Percentiles rank a stretch among this genome's conserved stretches.
These are phyloP conservation scores for Fulvia fulva DNA, from an alignment of 2,329 filamentous ascomycete species.

Conservation along the genomic window DNA sequence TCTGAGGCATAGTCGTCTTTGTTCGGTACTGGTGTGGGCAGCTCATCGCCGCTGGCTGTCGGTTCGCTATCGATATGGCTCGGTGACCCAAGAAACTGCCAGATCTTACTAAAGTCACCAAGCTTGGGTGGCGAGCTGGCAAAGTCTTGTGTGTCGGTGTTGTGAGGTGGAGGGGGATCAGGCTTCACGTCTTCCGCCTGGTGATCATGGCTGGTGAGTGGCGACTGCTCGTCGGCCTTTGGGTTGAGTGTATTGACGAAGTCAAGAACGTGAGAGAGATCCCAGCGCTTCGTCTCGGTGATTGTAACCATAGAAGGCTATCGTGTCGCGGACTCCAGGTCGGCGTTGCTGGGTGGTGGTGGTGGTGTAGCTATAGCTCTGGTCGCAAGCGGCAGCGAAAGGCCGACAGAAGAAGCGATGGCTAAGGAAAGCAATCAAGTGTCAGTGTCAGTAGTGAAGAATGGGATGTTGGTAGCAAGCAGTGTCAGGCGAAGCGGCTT, in stretches of 20 bases:
- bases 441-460: neutral
- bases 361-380: neutral
- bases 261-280: conserved; percentile 44
- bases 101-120: conserved; percentile 48
- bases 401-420: neutral
- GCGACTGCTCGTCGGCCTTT: conserved; percentile 3
- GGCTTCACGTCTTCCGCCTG: neutral
- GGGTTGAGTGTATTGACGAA: conserved; percentile 35
- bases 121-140: conserved; percentile 24
- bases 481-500: neutral
- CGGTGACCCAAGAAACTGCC: conserved; percentile 40
- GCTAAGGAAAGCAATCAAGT: neutral
- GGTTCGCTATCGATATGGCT: neutral
- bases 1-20: conserved; percentile 42
- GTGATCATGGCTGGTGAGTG: neutral
- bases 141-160: conserved; percentile 10
- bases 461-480: neutral
- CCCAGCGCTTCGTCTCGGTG: conserved; percentile 40
- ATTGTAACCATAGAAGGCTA: conserved; percentile 16
- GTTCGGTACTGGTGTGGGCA: conserved; percentile 5
- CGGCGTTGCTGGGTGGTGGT: neutral
- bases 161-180: neutral
- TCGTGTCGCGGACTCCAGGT: neutral
- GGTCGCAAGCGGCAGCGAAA: neutral
- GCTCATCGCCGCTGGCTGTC: neutral